Evolutionary conservation across 2,329 filamentous ascomycete species (phyloP).

Genomic region (Paecilomyces sp.): DNA sequence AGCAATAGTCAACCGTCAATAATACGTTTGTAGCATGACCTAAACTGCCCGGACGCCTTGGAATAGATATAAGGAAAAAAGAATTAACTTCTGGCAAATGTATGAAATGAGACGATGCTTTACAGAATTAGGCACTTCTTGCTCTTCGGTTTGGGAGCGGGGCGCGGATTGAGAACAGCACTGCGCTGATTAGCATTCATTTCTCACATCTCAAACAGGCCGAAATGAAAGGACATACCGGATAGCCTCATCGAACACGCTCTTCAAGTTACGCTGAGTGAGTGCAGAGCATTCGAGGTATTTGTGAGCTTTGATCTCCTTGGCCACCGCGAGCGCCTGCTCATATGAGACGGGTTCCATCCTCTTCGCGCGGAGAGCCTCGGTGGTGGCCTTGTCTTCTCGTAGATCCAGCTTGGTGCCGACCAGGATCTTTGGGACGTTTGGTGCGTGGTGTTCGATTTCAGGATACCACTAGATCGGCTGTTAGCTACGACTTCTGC

Average conservation of each 20-base stretch:
- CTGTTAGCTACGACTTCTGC: slow-evolving; percentile 4
- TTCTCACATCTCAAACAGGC: background rate
- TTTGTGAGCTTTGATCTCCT: slow-evolving; percentile 93
- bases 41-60: slow-evolving; percentile 1
- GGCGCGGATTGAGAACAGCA: slow-evolving; percentile 43
- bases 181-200: slow-evolving; percentile 16
- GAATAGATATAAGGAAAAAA: background rate
- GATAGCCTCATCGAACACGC: slow-evolving; percentile 97
- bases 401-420: slow-evolving; percentile 94
- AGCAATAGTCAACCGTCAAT: background rate
- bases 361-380: slow-evolving; percentile 78
- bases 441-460: slow-evolving; percentile 92
- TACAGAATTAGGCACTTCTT: slow-evolving; percentile 42
- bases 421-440: slow-evolving; percentile 92
- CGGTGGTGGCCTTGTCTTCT: slow-evolving; percentile 76
- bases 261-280: slow-evolving; percentile 95
- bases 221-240: slow-evolving; percentile 55
- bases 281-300: slow-evolving; percentile 97
- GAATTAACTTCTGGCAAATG: background rate
- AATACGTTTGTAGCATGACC: background rate
- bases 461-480: slow-evolving; percentile 80
- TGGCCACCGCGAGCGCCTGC: slow-evolving; percentile 78
- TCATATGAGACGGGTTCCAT: slow-evolving; percentile 98
- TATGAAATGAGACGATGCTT: slow-evolving; percentile 9
- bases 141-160: slow-evolving; percentile 37